Conservation (phyloP, 2,329 filamentous ascomycete species). For the Claviceps monticola region DNA sequence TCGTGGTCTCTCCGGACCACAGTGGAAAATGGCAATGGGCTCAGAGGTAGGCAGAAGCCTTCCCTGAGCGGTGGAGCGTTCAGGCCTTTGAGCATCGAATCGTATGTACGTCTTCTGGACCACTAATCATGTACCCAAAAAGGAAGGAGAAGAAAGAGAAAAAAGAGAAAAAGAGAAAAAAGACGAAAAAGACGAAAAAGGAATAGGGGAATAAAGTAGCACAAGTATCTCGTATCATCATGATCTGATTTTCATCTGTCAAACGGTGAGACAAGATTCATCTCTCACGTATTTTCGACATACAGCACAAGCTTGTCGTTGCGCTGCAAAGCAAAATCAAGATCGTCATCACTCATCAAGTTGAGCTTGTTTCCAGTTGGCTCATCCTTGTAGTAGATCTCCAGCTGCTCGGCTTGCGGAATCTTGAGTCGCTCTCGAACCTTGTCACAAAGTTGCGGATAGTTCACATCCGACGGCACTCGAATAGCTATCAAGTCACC, state of each 20-base stretch:
- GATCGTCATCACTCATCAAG: slow-evolving; percentile 65
- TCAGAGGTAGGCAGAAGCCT: neutral
- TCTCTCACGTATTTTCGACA: slow-evolving; percentile 38
- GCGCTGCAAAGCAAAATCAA: slow-evolving; percentile 65
- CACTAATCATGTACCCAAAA: slow-evolving; percentile 15
- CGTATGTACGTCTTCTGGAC: slow-evolving; percentile 12
- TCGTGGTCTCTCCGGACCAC: neutral
- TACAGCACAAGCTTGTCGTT: slow-evolving; percentile 80
- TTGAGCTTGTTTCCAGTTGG: slow-evolving; percentile 58
- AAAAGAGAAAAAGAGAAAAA: too few relatives aligned
- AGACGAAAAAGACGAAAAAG: neutral
- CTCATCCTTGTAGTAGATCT: slow-evolving; percentile 80
- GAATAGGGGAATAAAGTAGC: neutral
- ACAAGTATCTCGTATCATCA: neutral
- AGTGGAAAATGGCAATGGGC: neutral
- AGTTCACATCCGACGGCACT: slow-evolving; percentile 68
- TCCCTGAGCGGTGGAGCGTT: slow-evolving; percentile 7
- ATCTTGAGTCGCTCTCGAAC: slow-evolving; percentile 75
- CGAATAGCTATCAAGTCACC: slow-evolving; percentile 86
- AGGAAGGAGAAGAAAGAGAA: too few relatives aligned
- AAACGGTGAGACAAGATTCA: neutral
- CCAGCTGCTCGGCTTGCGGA: slow-evolving; percentile 50
- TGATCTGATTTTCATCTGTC: neutral
- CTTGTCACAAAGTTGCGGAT: slow-evolving; percentile 67
- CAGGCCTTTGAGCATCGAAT: slow-evolving; percentile 10